Base-by-base conservation (phyloP, 345 rosid genomes). In the Crucihimalaya himalaica region DNA sequence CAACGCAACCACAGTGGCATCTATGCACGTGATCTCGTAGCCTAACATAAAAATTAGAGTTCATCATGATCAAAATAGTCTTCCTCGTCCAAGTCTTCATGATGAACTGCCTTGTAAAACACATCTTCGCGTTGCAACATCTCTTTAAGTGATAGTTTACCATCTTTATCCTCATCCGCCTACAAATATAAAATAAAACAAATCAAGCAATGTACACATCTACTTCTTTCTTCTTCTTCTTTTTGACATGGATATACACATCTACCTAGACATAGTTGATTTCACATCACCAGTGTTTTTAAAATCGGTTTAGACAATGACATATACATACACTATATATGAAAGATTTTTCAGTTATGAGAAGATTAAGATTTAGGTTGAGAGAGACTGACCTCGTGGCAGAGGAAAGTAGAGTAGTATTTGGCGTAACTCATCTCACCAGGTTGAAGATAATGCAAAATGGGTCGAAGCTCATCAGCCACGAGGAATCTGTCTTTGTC, bases 151-250 rank as follows among this genome's bases (percentile, higher is more conserved):
- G 84, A 77, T 75, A 88, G 62, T 10, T 76, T 61, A 18, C 86
- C 88, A 76, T 88, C 92, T 72, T 69, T 72, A 70, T 87, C 68
- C 39, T 84, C 92, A 73, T 91, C 97, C 2, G 88, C 88, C 97
- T 88, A 68, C 18, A 4, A 6, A 48, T 48, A 2, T 13, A 28
- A 2, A 48, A 19, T 4, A 4, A 32, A 25, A 32, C 0, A 1
- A 32, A 2, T n/a, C 28, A 27, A 13, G 1, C 39, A 52, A 13
- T 5, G 27, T 14, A 53, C 58, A 53, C 34, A 53, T 14, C 34
- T 25, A 52, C 57, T 52, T 52, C 2, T 23, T 23, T 23, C 2
- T 23, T 2, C 2, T 21, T 23, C 2, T 21, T 21, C 2, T 21
- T 21, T 21, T 23, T 23, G 25, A 23, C 25, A 23, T 23, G 2